Conservation (phyloP, 2,329 filamentous ascomycete species). For the Hymenoscyphus infarciens region DNA sequence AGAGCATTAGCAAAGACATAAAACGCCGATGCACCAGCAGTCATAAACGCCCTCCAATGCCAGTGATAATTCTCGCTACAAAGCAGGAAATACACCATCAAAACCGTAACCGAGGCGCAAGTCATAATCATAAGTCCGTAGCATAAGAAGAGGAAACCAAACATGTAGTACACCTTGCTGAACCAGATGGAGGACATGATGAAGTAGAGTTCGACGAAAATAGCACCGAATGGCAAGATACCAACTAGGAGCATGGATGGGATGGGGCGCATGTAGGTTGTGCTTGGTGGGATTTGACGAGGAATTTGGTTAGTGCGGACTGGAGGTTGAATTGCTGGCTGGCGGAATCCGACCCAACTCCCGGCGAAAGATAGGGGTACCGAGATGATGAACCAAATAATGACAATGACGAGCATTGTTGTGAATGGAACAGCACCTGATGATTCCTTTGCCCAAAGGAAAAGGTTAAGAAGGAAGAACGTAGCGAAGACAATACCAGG, state of each 20-base stretch:
- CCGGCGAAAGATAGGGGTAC: constrained; percentile 86
- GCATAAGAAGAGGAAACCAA: constrained; percentile 96
- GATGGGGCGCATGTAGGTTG: constrained; percentile 78
- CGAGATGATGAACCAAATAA: constrained; percentile 96
- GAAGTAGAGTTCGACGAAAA: constrained; percentile 98
- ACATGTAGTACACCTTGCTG: constrained; percentile 99
- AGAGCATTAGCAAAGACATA: constrained; percentile 93
- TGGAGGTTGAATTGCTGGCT: constrained; percentile 67
- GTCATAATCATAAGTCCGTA: constrained; percentile 97
- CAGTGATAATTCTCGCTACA: constrained; percentile 98
- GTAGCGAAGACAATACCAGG: constrained; percentile 79
- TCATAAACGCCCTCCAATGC: constrained; percentile 95
- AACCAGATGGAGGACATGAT: constrained; percentile 99
- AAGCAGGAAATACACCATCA: constrained; percentile 94
- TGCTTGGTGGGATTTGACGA: constrained; percentile 83
- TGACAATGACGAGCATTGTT: constrained; percentile 90
- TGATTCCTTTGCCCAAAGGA: constrained; percentile 90
- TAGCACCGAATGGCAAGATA: constrained; percentile 89
- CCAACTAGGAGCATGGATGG: constrained; percentile 91
- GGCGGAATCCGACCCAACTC: constrained; percentile 89
- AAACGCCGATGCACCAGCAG: constrained; percentile 81
- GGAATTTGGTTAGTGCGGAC: constrained; percentile 98
- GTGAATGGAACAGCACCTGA: constrained; percentile 94
- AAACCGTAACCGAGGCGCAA: constrained; percentile 82
- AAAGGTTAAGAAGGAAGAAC: constrained; percentile 94